Base-by-base conservation (phyloP, 2,329 filamentous ascomycete species). In the Lecanicillium sp. region DNA sequence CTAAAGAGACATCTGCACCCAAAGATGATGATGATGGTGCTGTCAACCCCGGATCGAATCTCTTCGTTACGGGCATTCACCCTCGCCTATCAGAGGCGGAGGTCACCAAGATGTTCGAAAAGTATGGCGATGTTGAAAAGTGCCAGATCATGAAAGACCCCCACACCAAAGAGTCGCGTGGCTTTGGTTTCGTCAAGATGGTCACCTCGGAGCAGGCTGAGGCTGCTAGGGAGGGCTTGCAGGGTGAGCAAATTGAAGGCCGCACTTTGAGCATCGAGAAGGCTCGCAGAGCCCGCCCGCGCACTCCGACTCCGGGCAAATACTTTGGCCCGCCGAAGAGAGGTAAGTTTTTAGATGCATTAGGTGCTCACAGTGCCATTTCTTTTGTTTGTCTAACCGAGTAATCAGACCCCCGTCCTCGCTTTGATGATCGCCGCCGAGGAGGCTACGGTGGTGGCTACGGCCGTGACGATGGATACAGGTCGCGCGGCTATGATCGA, bases 121-220 rank as follows among this genome's bases (percentile, higher is more conserved):
- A 97, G 72, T 97, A 97, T 62, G 93, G 93, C 58, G 90, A 95
- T 65, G 93, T 98, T 44, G 91, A 97, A 73, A 97, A 94, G 73
- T 97, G 91, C 75, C 94, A 96, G 69, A 98, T 98, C 73, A 98
- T 98, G 93, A 83, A 91, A 63, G 93, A 98, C 65, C 93, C 93
- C 53, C 93, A 98, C 70, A 94, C 88, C 62, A 95, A 95, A 73
- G 93, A 98, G 71, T 97, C 91, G 59, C 93, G 93, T 69, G 93
- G 93, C 57, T 98, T 98, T 58, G 93, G 93, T 49, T 98, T 98
- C 73, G 93, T 98, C 67, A 97, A 98, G 77, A 97, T 98, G 91
- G 83, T 90, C 52, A 94, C 89, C 50, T 81, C 88, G 41, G 91
- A 97, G 48, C 87, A 95, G 70, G 93, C 93, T 55, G 93, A 98